Conservation (phyloP, 257 asterid genomes). For the Nicotiana knightiana region DNA sequence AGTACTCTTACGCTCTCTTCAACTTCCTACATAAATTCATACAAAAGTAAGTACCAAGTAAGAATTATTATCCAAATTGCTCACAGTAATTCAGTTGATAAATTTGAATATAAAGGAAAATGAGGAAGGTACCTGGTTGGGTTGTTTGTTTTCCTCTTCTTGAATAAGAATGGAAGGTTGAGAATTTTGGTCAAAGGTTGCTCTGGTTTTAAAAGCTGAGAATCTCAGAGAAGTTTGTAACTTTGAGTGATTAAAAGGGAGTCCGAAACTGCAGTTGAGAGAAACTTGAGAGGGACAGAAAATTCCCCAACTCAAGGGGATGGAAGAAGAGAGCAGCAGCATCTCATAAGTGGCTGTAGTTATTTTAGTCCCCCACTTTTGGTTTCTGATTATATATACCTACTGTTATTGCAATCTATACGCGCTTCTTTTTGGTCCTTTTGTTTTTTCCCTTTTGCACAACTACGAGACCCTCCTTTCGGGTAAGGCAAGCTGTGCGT, state of each 20-base stretch:
- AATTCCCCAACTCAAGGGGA: conserved; percentile 18
- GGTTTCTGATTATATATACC: background rate
- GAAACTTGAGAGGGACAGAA: conserved; percentile 19
- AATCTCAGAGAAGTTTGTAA: conserved; percentile 14
- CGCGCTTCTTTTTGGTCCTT: background rate
- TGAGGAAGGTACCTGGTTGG: conserved; percentile 27
- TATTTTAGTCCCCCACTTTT: background rate
- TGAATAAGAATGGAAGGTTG: conserved; percentile 29
- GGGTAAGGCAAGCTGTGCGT: too few relatives aligned
- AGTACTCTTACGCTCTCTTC: conserved; percentile 63
- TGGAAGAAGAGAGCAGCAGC: conserved; percentile 16
- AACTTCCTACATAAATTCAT: conserved; percentile 48
- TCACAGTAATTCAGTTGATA: background rate
- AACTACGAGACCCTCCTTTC: too few relatives aligned
- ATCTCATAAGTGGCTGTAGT: background rate
- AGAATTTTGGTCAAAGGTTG: conserved; percentile 34
- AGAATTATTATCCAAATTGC: background rate
- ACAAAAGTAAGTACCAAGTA: background rate
- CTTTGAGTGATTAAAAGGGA: conserved; percentile 3
- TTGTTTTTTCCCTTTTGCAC: too few relatives aligned
- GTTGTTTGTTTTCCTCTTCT: conserved; percentile 22
- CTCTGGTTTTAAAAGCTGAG: conserved; percentile 20
- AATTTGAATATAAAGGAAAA: background rate
- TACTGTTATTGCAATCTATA: background rate
- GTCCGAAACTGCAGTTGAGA: conserved; percentile 15